Base-by-base conservation (phyloP, 768 basidiomycete species). In the Pulveroboletus sp. region DNA sequence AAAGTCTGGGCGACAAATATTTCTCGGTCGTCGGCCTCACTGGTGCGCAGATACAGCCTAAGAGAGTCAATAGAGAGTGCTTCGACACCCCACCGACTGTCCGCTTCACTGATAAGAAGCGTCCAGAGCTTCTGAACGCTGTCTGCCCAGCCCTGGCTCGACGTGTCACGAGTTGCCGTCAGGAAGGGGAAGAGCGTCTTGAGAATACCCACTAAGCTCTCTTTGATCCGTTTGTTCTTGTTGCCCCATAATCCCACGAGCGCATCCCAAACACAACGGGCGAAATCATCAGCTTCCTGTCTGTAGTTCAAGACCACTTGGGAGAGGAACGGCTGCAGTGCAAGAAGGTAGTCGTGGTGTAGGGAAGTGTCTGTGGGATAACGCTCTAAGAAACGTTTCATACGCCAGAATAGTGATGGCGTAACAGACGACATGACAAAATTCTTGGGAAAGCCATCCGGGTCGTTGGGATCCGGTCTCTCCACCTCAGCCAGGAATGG, bases 261-360 rank as follows among this genome's bases (percentile, higher is more conserved):
- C 3, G 67, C 66, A 40, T 80, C 69, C 83, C 93, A 90, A 2
- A 83, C 71, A 27, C 69, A 68, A 5, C 71, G 68, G 0, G 89
- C 86, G 55, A 90, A 85, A 15, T 66, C 65, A 8, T 77, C 73
- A 33, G 90, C 78, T 3, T 78, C 75, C 8, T 73, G 61, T 37
- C 76, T 80, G 50, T 71, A 76, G 63, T 98, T 98, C 48, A 95
- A 69, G 3, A 90, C 80, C n/a, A 93, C 68, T 47, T 89, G 84
- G 3, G 76, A 77, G 8, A 98, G 78, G 1, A 84, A 76, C 3
- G 82, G 74, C 47, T 85, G 83, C 37, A 95, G 66, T 4, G 83
- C 78, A 6, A 72, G 68, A 18, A 98, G 73, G 41, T 86, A 87
- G 57, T 92, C 80, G 14, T 83, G 78, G 57, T 93, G 83, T 13